Base-by-base conservation (phyloP, 805 yeast genomes). In the Komagataella pastoris region DNA sequence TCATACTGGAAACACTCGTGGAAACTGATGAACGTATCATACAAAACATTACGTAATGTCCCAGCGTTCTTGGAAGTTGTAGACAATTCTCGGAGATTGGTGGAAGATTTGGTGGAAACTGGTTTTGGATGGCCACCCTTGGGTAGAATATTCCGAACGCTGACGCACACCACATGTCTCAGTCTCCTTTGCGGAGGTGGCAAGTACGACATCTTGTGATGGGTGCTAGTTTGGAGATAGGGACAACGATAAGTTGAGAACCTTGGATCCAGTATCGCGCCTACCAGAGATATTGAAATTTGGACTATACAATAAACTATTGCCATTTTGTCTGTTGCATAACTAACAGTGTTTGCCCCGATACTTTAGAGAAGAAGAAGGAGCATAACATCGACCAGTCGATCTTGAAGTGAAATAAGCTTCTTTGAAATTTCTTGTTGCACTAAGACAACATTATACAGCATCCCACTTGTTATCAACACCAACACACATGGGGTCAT, bases 1-100 rank as follows among this genome's bases (percentile, higher is more conserved):
- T 58, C 60, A 5, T 30, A 30, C 0, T 56, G 54, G 46, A 60
- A 51, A 12, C 58, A 57, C 7, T 60, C 57, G 50, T 67, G 71
- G 7, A 72, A 30, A 0, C 74, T 66, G 47, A 63, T 65, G 54
- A 72, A 72, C 1, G 61, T 62, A 47, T 69, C 66, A 6, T 62
- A 55, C 47, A 70, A 30, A 30, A 30, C 40, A 30, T 30, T 30
- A 30, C 40, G 40, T 30, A 30, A 30, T 30, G 40, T 30, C 6
- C 14, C 14, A 30, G 40, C 40, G 14, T 30, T 30, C 14, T 30
- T 30, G 40, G 40, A 30, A 10, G 40, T 30, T 3, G 40, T 7
- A 10, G 63, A 8, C 58, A 57, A 7, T 53, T 50, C 5, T 54
- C 47, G 54, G 65, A 68, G 17, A 66, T 46, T 1, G 57, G 49